Evolutionary conservation across 352 stramenopile species (phyloP), one percentile per base, ranked within the genome.

Genomic region (Blastocystis hominis): DNA sequence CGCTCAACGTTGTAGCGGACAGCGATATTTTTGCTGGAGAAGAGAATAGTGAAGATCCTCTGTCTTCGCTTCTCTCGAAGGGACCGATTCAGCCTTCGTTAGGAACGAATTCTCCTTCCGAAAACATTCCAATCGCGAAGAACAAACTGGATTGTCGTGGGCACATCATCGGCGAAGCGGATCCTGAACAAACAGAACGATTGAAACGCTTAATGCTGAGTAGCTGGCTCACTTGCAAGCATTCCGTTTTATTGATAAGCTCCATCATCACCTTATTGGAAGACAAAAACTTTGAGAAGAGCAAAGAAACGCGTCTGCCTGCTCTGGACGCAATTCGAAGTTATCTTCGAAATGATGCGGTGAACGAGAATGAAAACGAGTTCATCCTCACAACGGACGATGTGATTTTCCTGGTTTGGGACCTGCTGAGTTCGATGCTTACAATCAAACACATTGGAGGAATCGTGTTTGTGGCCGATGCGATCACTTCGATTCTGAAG

Each of bases 401-500:
- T 46, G 38, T 84, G 1, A 17, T 84, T 5, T 84, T 64, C 56
- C 55, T 84, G 2, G 24, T 84, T 7, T 64, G 50, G 72, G 72
- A 84, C 72, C 72, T 84, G 17, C 55, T 84, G 13, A 44, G 13
- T 17, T 84, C 72, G 1, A 61, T 84, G 24, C 38, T 84, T 1
- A 84, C 72, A 4, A 84, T 84, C 50, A 84, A 84, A 44, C 72
- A 84, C 55, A 84, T 84, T 34, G 72, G 72, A 6, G 72, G 72
- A n/a, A 84, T 84, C 38, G 56, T 84, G 36, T 84, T 68, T 53
- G 72, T 84, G 50, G 72, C 72, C 10, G 72, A 84, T 2, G 72
- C 72, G 3, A 84, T 84, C 36, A 66, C 72, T 13, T 53, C 9
- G 0, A 63, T 84, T 40, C 46, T 84, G 40, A 56, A 46, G 4